Evolutionary conservation across 768 basidiomycete genomes (phyloP).

Genomic region (Suillus variegatus): DNA sequence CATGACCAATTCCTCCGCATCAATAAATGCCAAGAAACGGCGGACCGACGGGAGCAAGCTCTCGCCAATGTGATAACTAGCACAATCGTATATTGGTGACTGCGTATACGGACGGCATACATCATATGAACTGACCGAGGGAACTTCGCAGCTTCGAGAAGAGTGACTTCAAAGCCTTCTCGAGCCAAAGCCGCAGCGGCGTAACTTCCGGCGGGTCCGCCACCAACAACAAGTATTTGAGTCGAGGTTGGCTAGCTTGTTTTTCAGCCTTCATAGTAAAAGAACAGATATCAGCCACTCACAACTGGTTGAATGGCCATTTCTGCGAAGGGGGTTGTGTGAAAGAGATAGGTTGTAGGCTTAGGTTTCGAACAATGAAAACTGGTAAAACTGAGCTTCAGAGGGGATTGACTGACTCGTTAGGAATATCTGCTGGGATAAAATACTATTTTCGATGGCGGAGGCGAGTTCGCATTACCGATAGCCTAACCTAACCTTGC

Average conservation of each 20-base stretch:
- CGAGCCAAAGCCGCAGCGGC: slow-evolving; percentile 45
- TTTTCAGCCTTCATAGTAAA: background rate
- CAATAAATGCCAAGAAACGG: slow-evolving; percentile 60
- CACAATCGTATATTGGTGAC: background rate
- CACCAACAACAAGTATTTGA: slow-evolving; percentile 28
- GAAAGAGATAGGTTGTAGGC: background rate
- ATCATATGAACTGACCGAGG: slow-evolving; percentile 51
- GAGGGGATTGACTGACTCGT: too few relatives aligned
- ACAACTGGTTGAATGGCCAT: background rate
- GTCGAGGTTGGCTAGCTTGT: slow-evolving; percentile 3
- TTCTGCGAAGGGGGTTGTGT: background rate
- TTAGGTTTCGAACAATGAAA: too few relatives aligned
- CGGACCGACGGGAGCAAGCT: slow-evolving; percentile 61
- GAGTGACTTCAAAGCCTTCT: slow-evolving; percentile 41
- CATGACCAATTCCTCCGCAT: slow-evolving; percentile 51
- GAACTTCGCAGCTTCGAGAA: slow-evolving; percentile 57
- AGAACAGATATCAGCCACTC: background rate
- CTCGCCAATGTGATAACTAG: slow-evolving; percentile 62
- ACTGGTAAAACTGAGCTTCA: too few relatives aligned
- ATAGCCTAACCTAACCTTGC: too few relatives aligned
- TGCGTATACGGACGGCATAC: slow-evolving; percentile 31
- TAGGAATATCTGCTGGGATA: too few relatives aligned
- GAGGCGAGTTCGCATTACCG: too few relatives aligned
- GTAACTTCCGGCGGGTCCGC: slow-evolving; percentile 59
- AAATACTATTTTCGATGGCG: too few relatives aligned